phyloP scores from a whole-genome alignment of 2,329 filamentous ascomycete genomes.

The Aspergillus tubingensis region DNA sequence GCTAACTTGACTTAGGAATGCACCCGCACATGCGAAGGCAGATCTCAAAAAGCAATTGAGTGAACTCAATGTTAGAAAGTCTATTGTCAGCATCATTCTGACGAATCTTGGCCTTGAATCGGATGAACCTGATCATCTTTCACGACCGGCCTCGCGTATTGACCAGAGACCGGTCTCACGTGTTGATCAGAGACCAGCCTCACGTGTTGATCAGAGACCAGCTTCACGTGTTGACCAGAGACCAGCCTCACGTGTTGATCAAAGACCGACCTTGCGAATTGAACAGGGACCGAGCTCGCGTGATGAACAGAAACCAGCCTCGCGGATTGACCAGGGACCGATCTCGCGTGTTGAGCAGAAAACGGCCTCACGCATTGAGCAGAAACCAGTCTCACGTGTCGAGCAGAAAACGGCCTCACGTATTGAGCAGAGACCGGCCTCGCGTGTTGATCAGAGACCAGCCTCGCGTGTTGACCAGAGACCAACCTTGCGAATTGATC shows the following conservation, averaged over 20 bases:
- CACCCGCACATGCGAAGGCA: constrained; percentile 79
- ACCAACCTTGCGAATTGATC: no score
- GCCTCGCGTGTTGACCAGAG: no score
- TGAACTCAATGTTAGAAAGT: constrained; percentile 79
- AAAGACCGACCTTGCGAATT: no score
- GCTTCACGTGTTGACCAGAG: background rate
- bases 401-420: background rate
- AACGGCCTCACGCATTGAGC: no score
- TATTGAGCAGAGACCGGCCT: background rate
- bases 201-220: constrained; percentile 27
- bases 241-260: constrained; percentile 17
- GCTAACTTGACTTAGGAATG: constrained; percentile 56
- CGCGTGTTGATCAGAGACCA: constrained; percentile 30
- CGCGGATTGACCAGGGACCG: no score
- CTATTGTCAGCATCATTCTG: constrained; percentile 80
- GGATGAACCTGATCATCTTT: background rate
- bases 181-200: background rate
- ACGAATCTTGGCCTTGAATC: constrained; percentile 65
- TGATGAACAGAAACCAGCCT: no score
- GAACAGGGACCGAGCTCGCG: no score
- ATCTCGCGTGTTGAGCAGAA: no score
- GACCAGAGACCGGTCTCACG: background rate
- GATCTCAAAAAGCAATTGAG: constrained; percentile 86
- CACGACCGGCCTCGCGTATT: constrained; percentile 23
- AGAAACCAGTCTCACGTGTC: background rate